phyloP scores from a whole-genome alignment of 2,329 filamentous ascomycete genomes.

The Didymella keratinophila region DNA sequence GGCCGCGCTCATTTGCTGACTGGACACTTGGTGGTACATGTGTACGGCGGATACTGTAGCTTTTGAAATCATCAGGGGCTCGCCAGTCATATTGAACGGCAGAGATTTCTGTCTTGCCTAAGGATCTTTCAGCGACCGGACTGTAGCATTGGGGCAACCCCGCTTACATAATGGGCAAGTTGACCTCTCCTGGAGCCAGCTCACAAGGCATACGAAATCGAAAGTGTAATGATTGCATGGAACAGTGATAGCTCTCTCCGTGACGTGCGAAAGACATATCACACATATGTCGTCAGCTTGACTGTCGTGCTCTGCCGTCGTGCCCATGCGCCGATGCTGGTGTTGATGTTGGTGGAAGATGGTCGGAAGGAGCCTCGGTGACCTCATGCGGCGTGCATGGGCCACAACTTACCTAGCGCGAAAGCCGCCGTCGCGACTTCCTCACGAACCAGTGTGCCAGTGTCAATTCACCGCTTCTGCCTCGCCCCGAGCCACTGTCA shows the following conservation, averaged over 20 bases:
- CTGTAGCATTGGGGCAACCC: too few species aligned
- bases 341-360: conserved; percentile 19
- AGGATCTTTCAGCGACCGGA: background rate
- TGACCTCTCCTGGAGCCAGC: conserved; percentile 77
- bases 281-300: conserved; percentile 65
- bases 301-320: conserved; percentile 23
- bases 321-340: conserved; percentile 39
- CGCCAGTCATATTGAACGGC: conserved; percentile 72
- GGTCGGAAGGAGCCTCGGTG: conserved; percentile 25
- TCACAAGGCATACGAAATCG: conserved; percentile 83
- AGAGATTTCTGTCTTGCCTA: conserved; percentile 61
- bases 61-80: conserved; percentile 63
- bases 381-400: conserved; percentile 24
- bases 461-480: conserved; percentile 11
- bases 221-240: conserved; percentile 84
- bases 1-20: background rate
- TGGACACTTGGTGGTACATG: conserved; percentile 17
- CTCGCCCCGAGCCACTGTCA: background rate
- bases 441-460: conserved; percentile 4
- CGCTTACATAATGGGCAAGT: conserved; percentile 81
- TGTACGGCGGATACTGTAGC: conserved; percentile 61
- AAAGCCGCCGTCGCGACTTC: conserved; percentile 21
- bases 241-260: conserved; percentile 72
- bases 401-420: conserved; percentile 3
- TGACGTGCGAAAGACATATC: conserved; percentile 82